Evolutionary conservation across 2,329 filamentous ascomycete species (phyloP).

Genomic region (Alternaria brassicae): DNA sequence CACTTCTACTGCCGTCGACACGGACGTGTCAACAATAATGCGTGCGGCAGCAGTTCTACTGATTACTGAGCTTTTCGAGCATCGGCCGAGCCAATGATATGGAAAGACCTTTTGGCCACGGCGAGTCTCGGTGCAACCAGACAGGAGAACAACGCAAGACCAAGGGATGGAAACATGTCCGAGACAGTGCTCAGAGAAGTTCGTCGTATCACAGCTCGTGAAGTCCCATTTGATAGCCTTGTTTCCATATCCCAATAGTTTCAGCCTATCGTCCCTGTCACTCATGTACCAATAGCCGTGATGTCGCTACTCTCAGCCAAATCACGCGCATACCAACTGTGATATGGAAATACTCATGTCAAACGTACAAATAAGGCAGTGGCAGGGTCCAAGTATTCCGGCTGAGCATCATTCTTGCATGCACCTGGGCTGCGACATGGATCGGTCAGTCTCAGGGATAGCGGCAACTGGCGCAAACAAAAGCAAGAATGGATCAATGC

Average conservation of each 20-base stretch:
- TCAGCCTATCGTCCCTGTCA: constrained; percentile 6
- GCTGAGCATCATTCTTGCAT: not conserved
- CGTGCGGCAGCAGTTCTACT: not conserved
- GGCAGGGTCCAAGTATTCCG: constrained; percentile 2
- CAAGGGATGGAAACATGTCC: not conserved
- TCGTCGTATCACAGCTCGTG: not conserved
- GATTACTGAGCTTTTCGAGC: not conserved
- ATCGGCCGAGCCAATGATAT: not conserved
- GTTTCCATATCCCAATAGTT: constrained; percentile 2
- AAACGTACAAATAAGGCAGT: constrained; percentile 13
- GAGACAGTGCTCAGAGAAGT: not conserved
- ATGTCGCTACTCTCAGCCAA: not conserved
- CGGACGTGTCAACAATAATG: not conserved
- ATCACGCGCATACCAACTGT: not conserved
- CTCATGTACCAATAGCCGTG: constrained; percentile 3
- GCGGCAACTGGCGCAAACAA: constrained; percentile 2
- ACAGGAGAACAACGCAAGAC: not conserved
- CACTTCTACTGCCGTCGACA: not conserved
- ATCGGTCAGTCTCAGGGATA: constrained; percentile 10
- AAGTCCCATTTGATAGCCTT: not conserved
- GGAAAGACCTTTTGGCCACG: not conserved
- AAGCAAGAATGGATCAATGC: constrained; percentile 13
- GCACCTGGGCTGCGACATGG: not conserved
- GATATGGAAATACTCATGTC: constrained; percentile 5
- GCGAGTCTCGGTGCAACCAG: not conserved